A percentile compares a stretch with the other conserved stretches of the same genome.
These are phyloP conservation scores for Diutina catenulata DNA, from an alignment of 1,139 yeast genomes.

Conservation along the genomic window DNA sequence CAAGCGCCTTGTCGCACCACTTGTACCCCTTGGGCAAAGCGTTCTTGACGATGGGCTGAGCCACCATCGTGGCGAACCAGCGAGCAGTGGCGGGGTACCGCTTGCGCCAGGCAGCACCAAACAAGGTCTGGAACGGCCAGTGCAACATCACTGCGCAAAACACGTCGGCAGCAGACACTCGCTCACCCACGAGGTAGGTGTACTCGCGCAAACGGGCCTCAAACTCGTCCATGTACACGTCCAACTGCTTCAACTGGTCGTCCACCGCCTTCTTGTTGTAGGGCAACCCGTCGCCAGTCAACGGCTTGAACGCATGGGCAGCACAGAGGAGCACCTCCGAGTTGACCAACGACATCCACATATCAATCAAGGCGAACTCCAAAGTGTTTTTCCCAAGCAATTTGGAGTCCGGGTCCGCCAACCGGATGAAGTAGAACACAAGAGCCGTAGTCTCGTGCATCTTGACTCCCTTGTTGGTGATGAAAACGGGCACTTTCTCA, in stretches of 20 bases:
- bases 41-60: slow-evolving; percentile 40
- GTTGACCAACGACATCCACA: slow-evolving; percentile 78
- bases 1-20: slow-evolving; percentile 56
- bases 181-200: slow-evolving; percentile 90
- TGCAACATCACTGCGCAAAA: slow-evolving; percentile 44
- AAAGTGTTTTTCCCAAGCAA: slow-evolving; percentile 55
- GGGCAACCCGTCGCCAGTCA: slow-evolving; percentile 22
- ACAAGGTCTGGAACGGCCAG: slow-evolving; percentile 58
- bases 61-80: slow-evolving; percentile 71
- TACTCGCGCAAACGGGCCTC: slow-evolving; percentile 59
- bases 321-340: slow-evolving; percentile 47
- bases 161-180: slow-evolving; percentile 77
- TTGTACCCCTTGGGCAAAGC: slow-evolving; percentile 22
- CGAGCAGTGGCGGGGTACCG: slow-evolving; percentile 65
- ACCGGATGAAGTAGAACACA: slow-evolving; percentile 23
- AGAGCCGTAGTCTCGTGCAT: slow-evolving; percentile 75
- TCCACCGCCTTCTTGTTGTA: slow-evolving; percentile 80
- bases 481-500: slow-evolving; percentile 63
- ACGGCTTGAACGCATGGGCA: slow-evolving; percentile 20
- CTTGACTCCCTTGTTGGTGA: slow-evolving; percentile 70
- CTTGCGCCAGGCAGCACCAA: slow-evolving; percentile 70
- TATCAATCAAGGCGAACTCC: slow-evolving; percentile 61
- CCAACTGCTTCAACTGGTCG: slow-evolving; percentile 30
- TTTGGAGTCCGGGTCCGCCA: slow-evolving; percentile 17
- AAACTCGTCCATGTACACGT: slow-evolving; percentile 28